Evolutionary conservation across 2,329 filamentous ascomycete genomes (phyloP).

Genomic region (Colletotrichum neosansevieriae): DNA sequence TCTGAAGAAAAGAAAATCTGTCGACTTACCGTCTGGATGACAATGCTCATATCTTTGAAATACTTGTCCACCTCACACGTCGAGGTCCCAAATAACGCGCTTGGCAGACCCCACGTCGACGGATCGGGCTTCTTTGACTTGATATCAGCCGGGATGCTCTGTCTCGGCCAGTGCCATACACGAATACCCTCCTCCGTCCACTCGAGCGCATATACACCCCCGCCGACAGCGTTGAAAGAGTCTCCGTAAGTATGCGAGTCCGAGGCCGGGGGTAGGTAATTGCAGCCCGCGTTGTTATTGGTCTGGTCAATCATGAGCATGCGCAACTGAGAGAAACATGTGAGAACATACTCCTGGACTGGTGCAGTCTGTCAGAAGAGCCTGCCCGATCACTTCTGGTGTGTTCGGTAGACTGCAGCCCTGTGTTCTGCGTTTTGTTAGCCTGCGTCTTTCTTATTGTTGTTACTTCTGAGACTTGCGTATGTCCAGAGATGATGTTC

Average conservation of each 20-base stretch:
- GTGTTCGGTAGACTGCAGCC: slow-evolving; percentile 47
- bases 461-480: slow-evolving; percentile 48
- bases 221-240: slow-evolving; percentile 73
- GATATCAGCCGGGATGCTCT: slow-evolving; percentile 74
- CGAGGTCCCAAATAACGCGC: slow-evolving; percentile 74
- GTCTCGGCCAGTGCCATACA: slow-evolving; percentile 82
- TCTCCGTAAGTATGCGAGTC: slow-evolving; percentile 68
- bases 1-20: slow-evolving; percentile 14
- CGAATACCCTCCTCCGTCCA: slow-evolving; percentile 78
- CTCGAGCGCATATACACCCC: slow-evolving; percentile 78
- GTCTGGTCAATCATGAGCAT: slow-evolving; percentile 12
- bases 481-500: slow-evolving; percentile 74
- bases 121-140: slow-evolving; percentile 70
- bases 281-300: slow-evolving; percentile 59
- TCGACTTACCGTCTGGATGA: slow-evolving; percentile 72
- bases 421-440: slow-evolving; percentile 41
- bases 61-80: slow-evolving; percentile 74
- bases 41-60: slow-evolving; percentile 78
- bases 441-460: slow-evolving; percentile 9
- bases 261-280: slow-evolving; percentile 53
- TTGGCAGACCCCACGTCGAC: slow-evolving; percentile 74
- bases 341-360: slow-evolving; percentile 37
- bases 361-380: slow-evolving; percentile 43
- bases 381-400: slow-evolving; percentile 35
- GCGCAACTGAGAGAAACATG: neutral